Percentiles rank a stretch among this genome's conserved stretches.
phyloP scores from a whole-genome alignment of 495 filamentous ascomycete genomes.

The Talaromyces trachyspermus region DNA sequence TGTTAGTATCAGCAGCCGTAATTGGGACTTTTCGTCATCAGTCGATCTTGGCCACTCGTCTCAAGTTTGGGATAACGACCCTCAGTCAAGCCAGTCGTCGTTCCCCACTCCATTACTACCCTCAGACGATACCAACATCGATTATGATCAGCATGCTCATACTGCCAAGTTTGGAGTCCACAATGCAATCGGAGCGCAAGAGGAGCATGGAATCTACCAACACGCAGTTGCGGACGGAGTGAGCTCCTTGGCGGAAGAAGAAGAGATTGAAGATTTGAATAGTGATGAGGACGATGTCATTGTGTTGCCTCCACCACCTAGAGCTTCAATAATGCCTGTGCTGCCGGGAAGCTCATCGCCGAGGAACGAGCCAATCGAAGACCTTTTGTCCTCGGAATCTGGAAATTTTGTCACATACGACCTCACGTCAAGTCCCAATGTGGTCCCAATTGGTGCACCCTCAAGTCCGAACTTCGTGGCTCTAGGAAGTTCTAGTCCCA shows the following conservation, averaged over 20 bases:
- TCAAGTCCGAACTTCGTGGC: slow-evolving; percentile 41
- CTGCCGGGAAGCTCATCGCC: slow-evolving; percentile 24
- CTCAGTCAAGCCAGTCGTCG: slow-evolving; percentile 35
- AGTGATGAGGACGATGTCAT: slow-evolving; percentile 23
- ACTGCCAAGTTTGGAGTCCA: slow-evolving; percentile 1
- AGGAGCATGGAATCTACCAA: background rate
- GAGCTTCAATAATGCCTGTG: slow-evolving; percentile 38
- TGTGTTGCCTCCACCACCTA: slow-evolving; percentile 23
- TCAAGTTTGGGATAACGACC: slow-evolving; percentile 40
- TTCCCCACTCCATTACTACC: slow-evolving; percentile 24
- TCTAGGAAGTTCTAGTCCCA: slow-evolving; percentile 36
- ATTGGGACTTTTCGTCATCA: slow-evolving; percentile 36
- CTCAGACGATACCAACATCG: slow-evolving; percentile 16
- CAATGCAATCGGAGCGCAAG: background rate
- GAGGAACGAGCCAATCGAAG: background rate
- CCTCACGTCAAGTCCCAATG: slow-evolving; percentile 33
- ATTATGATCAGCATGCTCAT: slow-evolving; percentile 15
- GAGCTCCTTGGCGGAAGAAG: background rate
- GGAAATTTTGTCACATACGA: slow-evolving; percentile 15
- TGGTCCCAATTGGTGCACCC: slow-evolving; percentile 34
- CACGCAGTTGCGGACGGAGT: background rate
- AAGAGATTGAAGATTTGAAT: background rate
- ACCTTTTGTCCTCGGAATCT: slow-evolving; percentile 13
- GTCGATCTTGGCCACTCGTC: slow-evolving; percentile 23
- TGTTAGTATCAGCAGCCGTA: slow-evolving; percentile 13